These are phyloP conservation scores for Aspergillus sp. DNA, from an alignment of 2,329 filamentous ascomycete species.

Conservation along the genomic window DNA sequence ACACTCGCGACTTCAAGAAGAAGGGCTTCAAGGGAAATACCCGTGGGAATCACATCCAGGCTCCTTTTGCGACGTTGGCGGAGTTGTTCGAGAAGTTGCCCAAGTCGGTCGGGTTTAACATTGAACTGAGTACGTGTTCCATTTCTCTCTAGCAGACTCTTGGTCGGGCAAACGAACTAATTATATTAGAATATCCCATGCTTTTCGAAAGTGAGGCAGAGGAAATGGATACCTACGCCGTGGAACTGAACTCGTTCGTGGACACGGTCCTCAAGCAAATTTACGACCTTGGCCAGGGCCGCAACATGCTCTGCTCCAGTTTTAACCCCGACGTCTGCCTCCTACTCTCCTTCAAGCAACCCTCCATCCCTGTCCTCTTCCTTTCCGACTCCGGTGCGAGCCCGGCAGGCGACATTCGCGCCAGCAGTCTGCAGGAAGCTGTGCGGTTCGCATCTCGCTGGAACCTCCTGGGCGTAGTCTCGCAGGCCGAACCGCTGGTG, in stretches of 20 bases:
- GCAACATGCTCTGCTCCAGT: constrained; percentile 94
- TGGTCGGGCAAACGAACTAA: constrained; percentile 10
- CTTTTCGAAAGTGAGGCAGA: constrained; percentile 89
- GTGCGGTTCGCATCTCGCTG: constrained; percentile 89
- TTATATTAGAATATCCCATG: constrained; percentile 73
- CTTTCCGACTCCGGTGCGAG: constrained; percentile 79
- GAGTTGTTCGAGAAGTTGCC: constrained; percentile 84
- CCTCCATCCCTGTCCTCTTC: constrained; percentile 91
- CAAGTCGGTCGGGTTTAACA: constrained; percentile 83
- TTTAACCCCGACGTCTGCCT: constrained; percentile 98
- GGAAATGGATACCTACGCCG: constrained; percentile 92
- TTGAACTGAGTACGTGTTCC: constrained; percentile 66
- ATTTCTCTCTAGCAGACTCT: neutral
- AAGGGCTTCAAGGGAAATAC: constrained; percentile 96
- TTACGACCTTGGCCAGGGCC: constrained; percentile 70
- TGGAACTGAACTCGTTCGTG: constrained; percentile 93
- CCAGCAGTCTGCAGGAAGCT: constrained; percentile 86
- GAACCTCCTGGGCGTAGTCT: constrained; percentile 89
- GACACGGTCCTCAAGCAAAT: constrained; percentile 86
- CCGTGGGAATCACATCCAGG: constrained; percentile 89
- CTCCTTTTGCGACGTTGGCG: constrained; percentile 88
- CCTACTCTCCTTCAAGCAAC: constrained; percentile 91
- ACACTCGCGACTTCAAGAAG: constrained; percentile 87
- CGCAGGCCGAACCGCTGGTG: constrained; percentile 78
- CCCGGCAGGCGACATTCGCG: constrained; percentile 77